phyloP scores from a whole-genome alignment of 352 stramenopile genomes.

The Globisporangium apiculatum region DNA sequence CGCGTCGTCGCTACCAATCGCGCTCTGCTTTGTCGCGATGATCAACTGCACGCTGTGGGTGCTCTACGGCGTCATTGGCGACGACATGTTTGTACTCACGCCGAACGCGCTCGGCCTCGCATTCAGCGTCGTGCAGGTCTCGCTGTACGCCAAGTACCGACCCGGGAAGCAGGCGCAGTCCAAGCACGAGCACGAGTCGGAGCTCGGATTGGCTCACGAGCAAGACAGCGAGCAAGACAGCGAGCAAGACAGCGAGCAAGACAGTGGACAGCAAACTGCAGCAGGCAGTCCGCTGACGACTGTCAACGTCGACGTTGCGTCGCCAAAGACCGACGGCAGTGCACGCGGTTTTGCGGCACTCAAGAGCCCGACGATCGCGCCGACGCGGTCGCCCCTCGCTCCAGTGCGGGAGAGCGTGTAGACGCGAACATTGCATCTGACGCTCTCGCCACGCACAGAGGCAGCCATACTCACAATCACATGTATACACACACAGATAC shows the following conservation, averaged over 20 bases:
- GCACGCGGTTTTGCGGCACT: not conserved
- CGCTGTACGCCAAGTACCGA: constrained; percentile 38
- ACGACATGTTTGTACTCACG: constrained; percentile 41
- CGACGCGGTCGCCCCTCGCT: not conserved
- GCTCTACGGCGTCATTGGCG: constrained; percentile 37
- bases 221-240: not conserved
- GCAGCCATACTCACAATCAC: not conserved
- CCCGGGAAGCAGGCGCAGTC: not conserved
- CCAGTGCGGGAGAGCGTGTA: constrained; percentile 1
- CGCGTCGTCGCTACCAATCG: constrained; percentile 37
- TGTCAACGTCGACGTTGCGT: not conserved
- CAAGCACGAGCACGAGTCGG: not conserved
- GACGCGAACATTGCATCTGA: not conserved
- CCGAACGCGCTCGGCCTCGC: constrained; percentile 29
- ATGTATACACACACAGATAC: not conserved
- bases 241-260: not conserved
- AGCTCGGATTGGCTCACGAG: no score
- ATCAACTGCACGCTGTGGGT: constrained; percentile 51
- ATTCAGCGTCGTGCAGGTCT: constrained; percentile 31
- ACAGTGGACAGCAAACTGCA: not conserved
- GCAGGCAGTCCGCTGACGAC: not conserved
- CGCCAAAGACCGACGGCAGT: constrained; percentile 1
- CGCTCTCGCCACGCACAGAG: no score
- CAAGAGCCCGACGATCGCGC: constrained; percentile 6
- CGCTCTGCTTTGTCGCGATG: constrained; percentile 35